A percentile compares a stretch with the other conserved stretches of the same genome.
phyloP scores from a whole-genome alignment of 2,329 filamentous ascomycete species.

The Aspergillus glaucus region DNA sequence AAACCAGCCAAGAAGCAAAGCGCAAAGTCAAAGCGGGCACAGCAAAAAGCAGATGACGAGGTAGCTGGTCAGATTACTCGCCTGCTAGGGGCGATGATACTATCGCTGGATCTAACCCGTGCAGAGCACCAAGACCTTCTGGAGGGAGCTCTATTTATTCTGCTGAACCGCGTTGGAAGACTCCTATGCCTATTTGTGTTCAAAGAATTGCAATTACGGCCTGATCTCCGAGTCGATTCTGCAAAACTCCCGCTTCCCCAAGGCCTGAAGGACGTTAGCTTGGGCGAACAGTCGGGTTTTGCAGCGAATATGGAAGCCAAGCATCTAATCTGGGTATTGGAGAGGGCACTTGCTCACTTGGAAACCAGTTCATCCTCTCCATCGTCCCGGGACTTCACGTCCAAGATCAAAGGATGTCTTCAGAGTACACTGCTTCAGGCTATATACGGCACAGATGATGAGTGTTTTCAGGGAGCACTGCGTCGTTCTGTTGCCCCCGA shows the following conservation, averaged over 20 bases:
- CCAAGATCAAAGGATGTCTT: constrained; percentile 23
- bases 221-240: constrained; percentile 17
- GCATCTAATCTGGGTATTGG: constrained; percentile 31
- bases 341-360: constrained; percentile 22
- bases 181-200: constrained; percentile 37
- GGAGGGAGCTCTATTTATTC: constrained; percentile 36
- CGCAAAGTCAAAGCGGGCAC: constrained; percentile 4
- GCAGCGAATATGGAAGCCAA: constrained; percentile 29
- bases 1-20: constrained; percentile 12
- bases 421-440: constrained; percentile 39
- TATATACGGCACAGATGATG: constrained; percentile 33
- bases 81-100: constrained; percentile 25
- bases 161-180: constrained; percentile 35
- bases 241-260: constrained; percentile 24
- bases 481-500: constrained; percentile 15
- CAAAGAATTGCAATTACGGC: constrained; percentile 23
- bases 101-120: constrained; percentile 20
- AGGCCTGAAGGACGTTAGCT: constrained; percentile 20
- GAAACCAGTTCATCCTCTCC: constrained; percentile 4
- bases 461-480: constrained; percentile 24
- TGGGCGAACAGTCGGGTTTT: constrained; percentile 17
- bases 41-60: constrained; percentile 8
- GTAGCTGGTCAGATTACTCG: constrained; percentile 15
- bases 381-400: constrained; percentile 11
- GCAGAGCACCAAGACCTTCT: constrained; percentile 28